Percentiles rank a stretch among this genome's conserved stretches.
Conservation (phyloP, 179 eudicot species). For the Gypsophila paniculata region DNA sequence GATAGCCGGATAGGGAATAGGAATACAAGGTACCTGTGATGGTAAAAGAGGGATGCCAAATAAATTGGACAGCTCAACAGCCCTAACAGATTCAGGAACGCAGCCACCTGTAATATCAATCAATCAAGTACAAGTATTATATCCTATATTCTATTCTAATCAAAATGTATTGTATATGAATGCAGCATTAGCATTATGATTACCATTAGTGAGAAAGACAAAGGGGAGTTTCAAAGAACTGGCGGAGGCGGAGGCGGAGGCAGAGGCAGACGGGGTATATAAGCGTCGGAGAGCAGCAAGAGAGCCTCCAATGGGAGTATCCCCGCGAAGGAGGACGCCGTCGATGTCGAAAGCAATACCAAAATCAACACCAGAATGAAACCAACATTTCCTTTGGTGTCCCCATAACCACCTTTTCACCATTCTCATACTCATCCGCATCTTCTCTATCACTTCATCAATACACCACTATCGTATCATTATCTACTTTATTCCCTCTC, state of each 20-base stretch:
- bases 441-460: no score
- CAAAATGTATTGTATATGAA: background rate
- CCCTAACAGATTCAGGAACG: slow-evolving; percentile 79
- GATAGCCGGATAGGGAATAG: background rate
- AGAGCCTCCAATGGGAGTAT: slow-evolving; percentile 56
- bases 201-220: slow-evolving; percentile 85
- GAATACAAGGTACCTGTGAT: slow-evolving; percentile 64
- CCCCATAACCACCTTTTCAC: no score
- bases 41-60: slow-evolving; percentile 57
- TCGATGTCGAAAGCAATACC: slow-evolving; percentile 74
- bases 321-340: slow-evolving; percentile 64
- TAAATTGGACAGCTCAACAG: slow-evolving; percentile 53
- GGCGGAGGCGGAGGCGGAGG: slow-evolving; percentile 22
- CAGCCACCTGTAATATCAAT: slow-evolving; percentile 62
- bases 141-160: no score
- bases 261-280: slow-evolving; percentile 32
- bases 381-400: no score
- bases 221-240: slow-evolving; percentile 73
- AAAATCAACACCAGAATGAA: no score
- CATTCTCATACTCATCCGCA: no score
- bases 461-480: no score
- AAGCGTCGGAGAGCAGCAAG: slow-evolving; percentile 44
- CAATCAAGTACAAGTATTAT: background rate
- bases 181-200: background rate
- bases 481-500: no score